Evolutionary conservation across 352 stramenopile species (phyloP).

Genomic region (Thalassiosira gravida): DNA sequence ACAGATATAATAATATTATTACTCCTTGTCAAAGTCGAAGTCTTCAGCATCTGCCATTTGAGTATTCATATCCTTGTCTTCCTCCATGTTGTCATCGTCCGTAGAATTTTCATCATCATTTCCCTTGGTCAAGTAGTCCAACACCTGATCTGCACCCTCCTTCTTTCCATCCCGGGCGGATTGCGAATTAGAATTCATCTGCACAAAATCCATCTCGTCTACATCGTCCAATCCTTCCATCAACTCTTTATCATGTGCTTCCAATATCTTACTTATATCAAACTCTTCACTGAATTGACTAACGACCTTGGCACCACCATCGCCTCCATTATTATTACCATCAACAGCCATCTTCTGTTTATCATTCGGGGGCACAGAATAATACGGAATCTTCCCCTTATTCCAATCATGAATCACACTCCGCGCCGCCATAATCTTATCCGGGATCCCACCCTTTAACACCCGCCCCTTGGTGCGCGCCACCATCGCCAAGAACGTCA

Average conservation of each 20-base stretch:
- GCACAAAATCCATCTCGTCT: conserved; percentile 86
- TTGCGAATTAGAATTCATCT: conserved; percentile 47
- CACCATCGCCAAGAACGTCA: conserved; percentile 94
- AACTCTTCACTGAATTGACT: conserved; percentile 76
- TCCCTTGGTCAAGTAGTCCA: conserved; percentile 46
- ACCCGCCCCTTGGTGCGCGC: conserved; percentile 92
- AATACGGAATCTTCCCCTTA: conserved; percentile 85
- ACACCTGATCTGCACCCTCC: conserved; percentile 28
- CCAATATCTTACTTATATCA: conserved; percentile 72
- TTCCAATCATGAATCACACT: conserved; percentile 87
- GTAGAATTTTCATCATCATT: conserved; percentile 25
- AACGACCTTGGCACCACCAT: conserved; percentile 67
- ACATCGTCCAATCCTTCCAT: conserved; percentile 77
- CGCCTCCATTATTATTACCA: neutral
- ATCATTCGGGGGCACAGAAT: conserved; percentile 69
- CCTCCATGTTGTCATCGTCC: conserved; percentile 38
- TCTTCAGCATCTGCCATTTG: conserved; percentile 57
- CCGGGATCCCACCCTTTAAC: conserved; percentile 94
- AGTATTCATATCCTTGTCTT: conserved; percentile 38
- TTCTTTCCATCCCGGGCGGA: conserved; percentile 5
- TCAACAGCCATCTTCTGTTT: conserved; percentile 24
- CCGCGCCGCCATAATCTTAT: conserved; percentile 91
- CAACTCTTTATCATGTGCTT: conserved; percentile 71
- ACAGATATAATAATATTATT: too few species aligned
- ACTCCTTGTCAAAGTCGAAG: conserved; percentile 43